These are phyloP conservation scores for Golubevia sp. DNA, from an alignment of 1,284 basidiomycete species.

Conservation along the genomic window DNA sequence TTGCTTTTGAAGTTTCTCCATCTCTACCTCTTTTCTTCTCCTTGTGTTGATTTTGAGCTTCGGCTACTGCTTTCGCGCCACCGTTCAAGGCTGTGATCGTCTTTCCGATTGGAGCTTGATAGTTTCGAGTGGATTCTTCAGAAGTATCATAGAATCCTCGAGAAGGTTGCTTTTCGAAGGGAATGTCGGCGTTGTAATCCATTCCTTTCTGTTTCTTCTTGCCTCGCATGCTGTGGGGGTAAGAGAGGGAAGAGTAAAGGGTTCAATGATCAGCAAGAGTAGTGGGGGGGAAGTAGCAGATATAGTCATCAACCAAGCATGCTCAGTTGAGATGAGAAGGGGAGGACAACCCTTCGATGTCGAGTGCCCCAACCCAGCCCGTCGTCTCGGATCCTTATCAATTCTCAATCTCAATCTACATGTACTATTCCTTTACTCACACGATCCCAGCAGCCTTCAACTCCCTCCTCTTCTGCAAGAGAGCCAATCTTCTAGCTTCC, in stretches of 20 bases:
- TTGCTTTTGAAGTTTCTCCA: slow-evolving; percentile 77
- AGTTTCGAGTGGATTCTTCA: slow-evolving; percentile 87
- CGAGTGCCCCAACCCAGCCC: no score
- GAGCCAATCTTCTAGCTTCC: slow-evolving; percentile 89
- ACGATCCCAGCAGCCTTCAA: slow-evolving; percentile 97
- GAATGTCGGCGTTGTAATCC: slow-evolving; percentile 99
- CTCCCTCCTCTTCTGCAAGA: slow-evolving; percentile 96
- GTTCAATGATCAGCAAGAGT: background rate
- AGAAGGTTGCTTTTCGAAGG: slow-evolving; percentile 94
- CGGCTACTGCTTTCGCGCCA: slow-evolving; percentile 72
- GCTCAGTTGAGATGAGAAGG: slow-evolving; percentile 24
- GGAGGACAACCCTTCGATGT: no score
- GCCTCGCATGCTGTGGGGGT: slow-evolving; percentile 65
- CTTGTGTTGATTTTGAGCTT: slow-evolving; percentile 75
- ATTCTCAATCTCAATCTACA: no score
- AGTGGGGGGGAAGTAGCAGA: no score
- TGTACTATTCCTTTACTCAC: slow-evolving; percentile 64
- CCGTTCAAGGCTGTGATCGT: slow-evolving; percentile 69
- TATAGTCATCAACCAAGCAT: background rate
- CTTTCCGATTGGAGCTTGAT: slow-evolving; percentile 87
- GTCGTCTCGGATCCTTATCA: no score
- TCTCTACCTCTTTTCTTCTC: slow-evolving; percentile 80
- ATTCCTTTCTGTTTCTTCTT: slow-evolving; percentile 95
- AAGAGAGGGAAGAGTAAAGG: background rate
- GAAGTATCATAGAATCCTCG: slow-evolving; percentile 96